Base-by-base conservation (phyloP, 2,329 filamentous ascomycete genomes). In the Fusarium longipes region DNA sequence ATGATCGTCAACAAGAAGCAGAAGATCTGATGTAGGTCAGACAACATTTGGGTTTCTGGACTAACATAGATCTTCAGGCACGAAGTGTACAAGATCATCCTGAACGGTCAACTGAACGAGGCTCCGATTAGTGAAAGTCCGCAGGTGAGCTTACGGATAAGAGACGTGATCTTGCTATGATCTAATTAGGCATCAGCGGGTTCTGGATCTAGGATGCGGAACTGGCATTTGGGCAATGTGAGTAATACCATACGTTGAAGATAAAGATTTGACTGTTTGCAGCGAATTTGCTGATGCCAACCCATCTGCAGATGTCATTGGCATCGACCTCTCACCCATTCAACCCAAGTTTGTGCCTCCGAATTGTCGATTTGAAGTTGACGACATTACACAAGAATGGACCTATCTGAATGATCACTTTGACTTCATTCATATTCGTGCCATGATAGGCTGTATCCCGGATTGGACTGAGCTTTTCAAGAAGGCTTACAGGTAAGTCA, bases 291-390 rank as follows among this genome's bases (percentile, higher is more conserved):
- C 80, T 58, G 76, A 85, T 52, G 57, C 77, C 3, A 80, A 83
- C 52, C 83, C 84, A 20, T 74, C 80, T 51, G 81, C 76, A 38
- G 79, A 75, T 77, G 85, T 77, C 4, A 81, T 82, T 36, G 86
- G 86, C 11, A 83, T 84, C 4, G 86, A 89, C 66, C 78, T 89
- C 3, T 87, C 84, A 15, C 85, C 86, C 1, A 86, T 87, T 15
- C 86, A 89, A 60, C 86, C 86, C 4, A 78, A 78, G 17, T 85
- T 79, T 75, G 82, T 89, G 0, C 87, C 88, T 1, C 81, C 82
- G 17, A 91, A 91, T 69, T 86, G 89, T 52, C 83, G 84, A 61
- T 91, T 90, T 57, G 82, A 89, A 54, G 83, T 90, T 36, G 88
- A 91, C 73, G 87, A 91, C 65, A 83, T 87, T 32, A 85, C 86